Conservation (phyloP, 148 eudicot genomes). For the Chenopodium berlandieri region DNA sequence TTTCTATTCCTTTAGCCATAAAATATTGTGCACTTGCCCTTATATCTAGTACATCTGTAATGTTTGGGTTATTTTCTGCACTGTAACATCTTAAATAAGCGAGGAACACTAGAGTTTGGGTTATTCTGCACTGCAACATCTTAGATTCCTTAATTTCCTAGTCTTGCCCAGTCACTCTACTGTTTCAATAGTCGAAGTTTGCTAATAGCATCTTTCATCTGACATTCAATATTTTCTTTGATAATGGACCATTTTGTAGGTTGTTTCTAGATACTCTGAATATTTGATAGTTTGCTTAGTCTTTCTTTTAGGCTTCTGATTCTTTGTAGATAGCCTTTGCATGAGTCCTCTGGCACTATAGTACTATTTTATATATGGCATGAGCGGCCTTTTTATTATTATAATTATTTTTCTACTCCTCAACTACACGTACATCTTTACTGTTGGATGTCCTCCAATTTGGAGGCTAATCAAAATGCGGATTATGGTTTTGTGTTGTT, state of each 20-base stretch:
- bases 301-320: not conserved
- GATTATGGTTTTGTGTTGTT: not conserved
- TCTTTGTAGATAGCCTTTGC: not conserved
- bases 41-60: not conserved
- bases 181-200: not conserved
- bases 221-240: not conserved
- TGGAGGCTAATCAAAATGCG: not conserved
- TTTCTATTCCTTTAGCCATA: not conserved
- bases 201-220: not conserved
- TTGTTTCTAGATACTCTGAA: not conserved
- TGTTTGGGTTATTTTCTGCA: not conserved
- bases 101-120: not conserved
- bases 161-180: not conserved
- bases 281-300: not conserved
- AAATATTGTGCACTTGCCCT: not conserved
- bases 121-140: not conserved
- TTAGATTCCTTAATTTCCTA: not conserved
- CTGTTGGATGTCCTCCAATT: not conserved
- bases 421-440: not conserved
- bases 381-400: not conserved
- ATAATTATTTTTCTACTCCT: not conserved
- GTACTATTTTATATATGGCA: not conserved
- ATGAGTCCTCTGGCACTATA: not conserved
- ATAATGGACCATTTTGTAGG: not conserved
- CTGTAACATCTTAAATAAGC: not conserved